These are phyloP conservation scores for Exsudoporus frostii DNA, from an alignment of 768 basidiomycete genomes.

Conservation along the genomic window DNA sequence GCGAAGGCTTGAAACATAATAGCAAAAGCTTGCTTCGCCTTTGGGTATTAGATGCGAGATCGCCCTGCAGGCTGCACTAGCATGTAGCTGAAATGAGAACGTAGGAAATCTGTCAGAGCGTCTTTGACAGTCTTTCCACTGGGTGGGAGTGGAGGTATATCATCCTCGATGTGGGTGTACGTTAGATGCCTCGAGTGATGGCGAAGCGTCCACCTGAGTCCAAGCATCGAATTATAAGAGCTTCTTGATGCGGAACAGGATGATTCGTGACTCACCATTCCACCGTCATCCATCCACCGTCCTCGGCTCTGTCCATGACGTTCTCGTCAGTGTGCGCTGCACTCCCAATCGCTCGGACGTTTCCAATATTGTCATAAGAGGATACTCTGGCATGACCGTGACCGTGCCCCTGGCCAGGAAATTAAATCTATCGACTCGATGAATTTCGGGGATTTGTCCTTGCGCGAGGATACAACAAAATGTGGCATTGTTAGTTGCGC, in stretches of 20 bases:
- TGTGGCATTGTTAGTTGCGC: not conserved
- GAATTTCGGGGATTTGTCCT: slow-evolving; percentile 1
- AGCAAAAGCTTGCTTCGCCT: slow-evolving; percentile 24
- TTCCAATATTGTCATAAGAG: not conserved
- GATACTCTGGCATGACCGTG: not conserved
- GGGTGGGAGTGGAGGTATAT: not conserved
- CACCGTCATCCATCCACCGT: not conserved
- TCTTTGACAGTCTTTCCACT: slow-evolving; percentile 16
- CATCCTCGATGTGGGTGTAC: not conserved
- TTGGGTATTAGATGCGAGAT: slow-evolving; percentile 21
- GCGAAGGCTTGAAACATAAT: slow-evolving; percentile 40
- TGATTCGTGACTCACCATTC: slow-evolving; percentile 1
- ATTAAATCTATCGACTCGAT: not conserved
- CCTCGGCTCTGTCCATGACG: not conserved
- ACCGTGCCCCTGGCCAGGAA: not conserved
- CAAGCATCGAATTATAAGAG: not conserved
- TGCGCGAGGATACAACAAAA: not conserved
- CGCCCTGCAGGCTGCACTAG: slow-evolving; percentile 6
- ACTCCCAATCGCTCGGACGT: not conserved
- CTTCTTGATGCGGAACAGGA: no score
- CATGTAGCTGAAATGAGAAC: no score
- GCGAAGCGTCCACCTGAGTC: not conserved
- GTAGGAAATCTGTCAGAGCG: slow-evolving; percentile 23
- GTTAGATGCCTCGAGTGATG: not conserved
- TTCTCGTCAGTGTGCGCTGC: not conserved